These are phyloP conservation scores for Lignosus rhinocerotis DNA, from an alignment of 1,284 basidiomycete genomes.

Conservation along the genomic window DNA sequence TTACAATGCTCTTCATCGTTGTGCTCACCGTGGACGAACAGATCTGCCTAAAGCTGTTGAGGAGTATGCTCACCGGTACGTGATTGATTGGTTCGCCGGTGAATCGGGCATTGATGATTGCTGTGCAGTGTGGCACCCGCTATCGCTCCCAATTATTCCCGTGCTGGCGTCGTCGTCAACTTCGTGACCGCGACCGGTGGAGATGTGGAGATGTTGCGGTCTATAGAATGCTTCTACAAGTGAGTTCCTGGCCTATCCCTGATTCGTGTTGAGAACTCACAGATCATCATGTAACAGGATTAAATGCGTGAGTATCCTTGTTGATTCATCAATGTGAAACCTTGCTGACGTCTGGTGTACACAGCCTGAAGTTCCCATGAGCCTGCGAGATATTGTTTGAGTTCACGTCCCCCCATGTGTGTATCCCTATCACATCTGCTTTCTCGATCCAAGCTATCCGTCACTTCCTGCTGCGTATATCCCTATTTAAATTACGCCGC, in stretches of 20 bases:
- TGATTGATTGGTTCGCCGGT: neutral
- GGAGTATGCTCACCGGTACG: constrained; percentile 89
- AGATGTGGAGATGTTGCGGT: constrained; percentile 96
- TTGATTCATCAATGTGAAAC: neutral
- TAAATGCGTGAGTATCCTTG: constrained; percentile 74
- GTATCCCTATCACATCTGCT: constrained; percentile 74
- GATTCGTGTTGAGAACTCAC: constrained; percentile 6
- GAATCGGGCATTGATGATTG: constrained; percentile 4
- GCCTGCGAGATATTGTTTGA: constrained; percentile 84
- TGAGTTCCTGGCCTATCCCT: constrained; percentile 34
- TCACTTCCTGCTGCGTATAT: constrained; percentile 33
- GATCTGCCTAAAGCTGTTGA: constrained; percentile 95
- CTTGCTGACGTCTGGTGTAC: constrained; percentile 17
- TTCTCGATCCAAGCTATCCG: constrained; percentile 36
- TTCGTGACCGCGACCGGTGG: constrained; percentile 96
- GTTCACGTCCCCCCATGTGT: constrained; percentile 49
- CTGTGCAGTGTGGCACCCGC: constrained; percentile 71
- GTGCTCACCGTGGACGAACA: constrained; percentile 29
- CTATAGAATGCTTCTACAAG: constrained; percentile 97
- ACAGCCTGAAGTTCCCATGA: constrained; percentile 85
- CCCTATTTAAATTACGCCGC: constrained; percentile 46
- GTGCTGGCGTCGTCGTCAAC: constrained; percentile 89
- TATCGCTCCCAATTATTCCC: constrained; percentile 75
- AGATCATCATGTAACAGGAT: constrained; percentile 51
- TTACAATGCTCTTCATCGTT: neutral